Conservation (phyloP, 768 basidiomycete species). For the Megacollybia marginata region DNA sequence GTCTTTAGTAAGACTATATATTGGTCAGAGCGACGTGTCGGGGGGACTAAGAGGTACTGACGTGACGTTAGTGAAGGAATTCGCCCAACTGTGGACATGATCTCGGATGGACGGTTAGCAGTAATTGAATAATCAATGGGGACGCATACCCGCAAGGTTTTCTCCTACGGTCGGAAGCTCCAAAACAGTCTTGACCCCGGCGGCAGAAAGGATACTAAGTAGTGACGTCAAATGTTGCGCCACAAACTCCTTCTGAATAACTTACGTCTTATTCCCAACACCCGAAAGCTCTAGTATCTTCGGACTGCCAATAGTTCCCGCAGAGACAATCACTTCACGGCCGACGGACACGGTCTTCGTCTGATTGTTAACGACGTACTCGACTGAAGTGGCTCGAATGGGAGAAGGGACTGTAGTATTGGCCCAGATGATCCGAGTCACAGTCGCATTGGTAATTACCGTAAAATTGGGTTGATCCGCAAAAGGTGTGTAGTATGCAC, state of each 20-base stretch:
- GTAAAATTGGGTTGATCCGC: slow-evolving; percentile 35
- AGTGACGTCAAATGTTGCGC: too few species aligned
- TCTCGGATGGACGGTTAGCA: slow-evolving; percentile 10
- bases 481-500: slow-evolving; percentile 24
- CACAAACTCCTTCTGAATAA: neutral
- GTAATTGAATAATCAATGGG: neutral
- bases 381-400: slow-evolving; percentile 37
- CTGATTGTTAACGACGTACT: slow-evolving; percentile 27
- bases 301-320: slow-evolving; percentile 41
- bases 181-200: slow-evolving; percentile 32
- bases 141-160: slow-evolving; percentile 22
- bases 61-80: slow-evolving; percentile 23
- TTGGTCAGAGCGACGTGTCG: too few species aligned
- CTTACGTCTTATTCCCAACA: slow-evolving; percentile 24
- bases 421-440: slow-evolving; percentile 42
- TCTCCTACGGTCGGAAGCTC: slow-evolving; percentile 44
- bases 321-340: slow-evolving; percentile 47
- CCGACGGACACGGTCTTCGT: slow-evolving; percentile 31
- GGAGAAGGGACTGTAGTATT: too few species aligned
- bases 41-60: too few species aligned
- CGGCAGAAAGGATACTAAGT: slow-evolving; percentile 32
- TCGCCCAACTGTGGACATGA: slow-evolving; percentile 27
- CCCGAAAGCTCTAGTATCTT: slow-evolving; percentile 24
- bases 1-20: slow-evolving; percentile 19
- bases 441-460: slow-evolving; percentile 48